Evolutionary conservation across 139 green algal species (phyloP).

Genomic region (Pleodorina starrii): DNA sequence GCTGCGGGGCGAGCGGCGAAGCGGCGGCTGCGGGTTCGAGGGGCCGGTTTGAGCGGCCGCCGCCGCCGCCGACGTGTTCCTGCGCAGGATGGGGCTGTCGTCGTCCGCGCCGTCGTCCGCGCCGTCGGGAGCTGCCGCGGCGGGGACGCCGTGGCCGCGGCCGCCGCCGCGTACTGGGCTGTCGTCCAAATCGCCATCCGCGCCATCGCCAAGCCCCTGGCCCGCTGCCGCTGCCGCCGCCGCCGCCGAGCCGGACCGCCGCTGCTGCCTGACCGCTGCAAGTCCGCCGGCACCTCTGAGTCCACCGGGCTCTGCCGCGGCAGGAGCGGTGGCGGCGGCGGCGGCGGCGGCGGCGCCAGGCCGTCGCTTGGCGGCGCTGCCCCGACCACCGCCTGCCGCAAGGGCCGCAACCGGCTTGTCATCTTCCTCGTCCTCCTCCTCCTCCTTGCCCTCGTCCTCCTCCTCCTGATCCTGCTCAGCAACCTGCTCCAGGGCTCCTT

Average conservation of each 20-base stretch:
- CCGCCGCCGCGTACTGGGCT: background rate
- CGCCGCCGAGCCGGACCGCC: background rate
- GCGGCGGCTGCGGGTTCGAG: background rate
- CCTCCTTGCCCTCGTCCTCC: background rate
- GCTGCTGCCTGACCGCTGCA: no score
- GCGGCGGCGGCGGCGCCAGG: background rate
- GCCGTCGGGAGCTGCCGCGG: background rate
- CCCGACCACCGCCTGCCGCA: background rate
- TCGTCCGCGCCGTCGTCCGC: background rate
- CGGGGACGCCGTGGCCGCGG: no score
- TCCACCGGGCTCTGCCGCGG: background rate
- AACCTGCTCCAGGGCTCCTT: no score
- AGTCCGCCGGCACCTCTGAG: no score
- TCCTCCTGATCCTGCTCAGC: background rate
- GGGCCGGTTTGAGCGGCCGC: background rate
- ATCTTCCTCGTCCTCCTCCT: conserved; percentile 4
- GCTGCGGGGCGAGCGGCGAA: background rate
- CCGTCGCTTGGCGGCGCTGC: background rate
- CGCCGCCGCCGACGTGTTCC: no score
- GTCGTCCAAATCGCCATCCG: background rate
- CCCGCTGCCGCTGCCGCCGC: background rate
- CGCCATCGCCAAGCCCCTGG: background rate
- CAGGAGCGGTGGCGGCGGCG: background rate
- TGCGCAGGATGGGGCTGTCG: background rate
- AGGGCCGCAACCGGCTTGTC: background rate